Evolutionary conservation across 805 yeast genomes (phyloP), one percentile per base, ranked within the genome.

Genomic region (Pichia sporocuriosa): DNA sequence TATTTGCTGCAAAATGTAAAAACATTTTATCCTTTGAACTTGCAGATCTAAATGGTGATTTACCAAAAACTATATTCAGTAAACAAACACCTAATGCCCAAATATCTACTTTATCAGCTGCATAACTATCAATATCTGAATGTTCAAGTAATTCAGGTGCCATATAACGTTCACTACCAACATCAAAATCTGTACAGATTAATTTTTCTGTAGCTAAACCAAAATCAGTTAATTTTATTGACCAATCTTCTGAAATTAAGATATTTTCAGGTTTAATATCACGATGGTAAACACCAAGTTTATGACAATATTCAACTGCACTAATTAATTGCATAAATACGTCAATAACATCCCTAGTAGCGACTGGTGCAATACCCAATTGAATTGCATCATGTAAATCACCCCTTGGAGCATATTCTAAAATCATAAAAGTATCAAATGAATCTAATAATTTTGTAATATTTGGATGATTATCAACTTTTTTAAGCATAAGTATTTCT

Each of bases 141-240:
- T 58, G 56, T 41, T 87, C 95, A 56, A 87, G 81, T 43, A 87
- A 64, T 57, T 88, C 97, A 1, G 97, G 97, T 0, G 96, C 94
- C 97, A 88, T 88, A 62, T 88, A 88, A 47, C 95, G 71, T 62
- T 86, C 95, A 41, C 86, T 77, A 20, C 96, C 96, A 44, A 86
- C 84, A 47, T 85, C 95, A 58, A 87, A 84, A 55, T 86, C 88
- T 27, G 75, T 63, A 52, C 85, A 79, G 35, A 65, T 62, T 35
- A 66, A 65, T 25, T 63, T 58, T 24, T 74, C 73, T 4, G 81
- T 73, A 2, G 81, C 79, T 48, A 75, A 62, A 2, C 81, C 81
- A 70, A 78, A 75, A 58, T 75, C 81, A 40, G 80, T 73, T 29
- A 75, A 58, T 50, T 73, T 75, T 45, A 75, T 68, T 4, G 75